These are phyloP conservation scores for Avena atlantica DNA, from an alignment of 176 grass and related monocot genomes.

Conservation along the genomic window DNA sequence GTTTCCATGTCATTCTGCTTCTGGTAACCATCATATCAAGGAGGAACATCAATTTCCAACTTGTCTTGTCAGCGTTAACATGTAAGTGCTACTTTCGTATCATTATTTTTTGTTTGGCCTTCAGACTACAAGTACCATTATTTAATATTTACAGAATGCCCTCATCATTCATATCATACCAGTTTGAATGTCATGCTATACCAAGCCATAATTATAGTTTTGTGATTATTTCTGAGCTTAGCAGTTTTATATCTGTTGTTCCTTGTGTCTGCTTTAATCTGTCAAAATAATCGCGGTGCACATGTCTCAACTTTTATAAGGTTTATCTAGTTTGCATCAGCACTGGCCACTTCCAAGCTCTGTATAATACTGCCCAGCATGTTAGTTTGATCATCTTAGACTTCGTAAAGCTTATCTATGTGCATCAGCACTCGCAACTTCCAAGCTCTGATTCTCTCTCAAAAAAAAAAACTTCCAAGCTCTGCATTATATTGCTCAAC, in stretches of 20 bases:
- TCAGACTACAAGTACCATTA: background rate
- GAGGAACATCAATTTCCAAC: slow-evolving; percentile 90
- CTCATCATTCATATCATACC: background rate
- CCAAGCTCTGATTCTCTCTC: background rate
- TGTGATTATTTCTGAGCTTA: background rate
- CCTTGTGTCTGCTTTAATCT: background rate
- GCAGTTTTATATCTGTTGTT: background rate
- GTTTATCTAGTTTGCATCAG: background rate
- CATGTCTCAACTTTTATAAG: background rate
- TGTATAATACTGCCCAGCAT: background rate
- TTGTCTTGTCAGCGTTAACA: slow-evolving; percentile 72
- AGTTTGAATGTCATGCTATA: background rate
- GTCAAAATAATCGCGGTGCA: background rate
- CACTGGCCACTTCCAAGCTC: background rate
- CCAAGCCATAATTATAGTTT: background rate
- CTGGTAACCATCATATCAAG: slow-evolving; percentile 78
- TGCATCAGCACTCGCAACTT: background rate
- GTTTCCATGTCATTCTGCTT: slow-evolving; percentile 71
- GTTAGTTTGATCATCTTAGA: background rate
- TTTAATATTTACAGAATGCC: background rate
- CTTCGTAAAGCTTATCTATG: background rate
- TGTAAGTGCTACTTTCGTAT: slow-evolving; percentile 49
- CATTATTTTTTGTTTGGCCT: background rate
- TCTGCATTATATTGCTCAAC: background rate
- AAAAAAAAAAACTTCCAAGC: background rate